A percentile compares a stretch with the other conserved stretches of the same genome.
Conservation (phyloP, 176 grass and related monocot species). For the Alloteropsis semialata region DNA sequence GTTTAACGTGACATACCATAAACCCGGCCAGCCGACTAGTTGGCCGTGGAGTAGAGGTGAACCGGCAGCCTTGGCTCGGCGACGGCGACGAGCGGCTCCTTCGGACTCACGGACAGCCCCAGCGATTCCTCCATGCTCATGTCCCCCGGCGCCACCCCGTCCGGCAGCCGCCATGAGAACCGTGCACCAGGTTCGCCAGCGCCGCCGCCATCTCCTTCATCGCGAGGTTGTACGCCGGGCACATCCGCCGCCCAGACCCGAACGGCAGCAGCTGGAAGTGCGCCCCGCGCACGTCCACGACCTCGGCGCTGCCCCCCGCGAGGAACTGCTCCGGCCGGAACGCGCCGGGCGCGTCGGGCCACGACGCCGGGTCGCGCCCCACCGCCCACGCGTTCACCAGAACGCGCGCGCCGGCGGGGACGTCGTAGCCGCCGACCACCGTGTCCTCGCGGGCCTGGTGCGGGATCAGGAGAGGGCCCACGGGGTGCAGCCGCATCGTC, state of each 20-base stretch:
- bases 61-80: slow-evolving; percentile 1
- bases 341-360: slow-evolving; percentile 43
- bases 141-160: slow-evolving; percentile 25
- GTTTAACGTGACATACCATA: no score
- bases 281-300: slow-evolving; percentile 38
- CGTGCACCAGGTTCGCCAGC: slow-evolving; percentile 50
- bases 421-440: slow-evolving; percentile 37
- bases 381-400: slow-evolving; percentile 50
- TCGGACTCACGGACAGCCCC: neutral
- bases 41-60: no score
- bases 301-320: neutral
- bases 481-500: slow-evolving; percentile 40
- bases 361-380: slow-evolving; percentile 43
- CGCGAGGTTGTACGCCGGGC: slow-evolving; percentile 45
- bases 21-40: no score
- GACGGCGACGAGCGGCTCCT: slow-evolving; percentile 32
- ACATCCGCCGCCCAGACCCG: slow-evolving; percentile 51
- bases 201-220: slow-evolving; percentile 40
- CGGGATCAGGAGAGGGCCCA: slow-evolving; percentile 41
- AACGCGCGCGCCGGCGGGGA: neutral
- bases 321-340: slow-evolving; percentile 52
- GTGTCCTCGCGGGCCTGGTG: slow-evolving; percentile 29
- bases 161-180: slow-evolving; percentile 43
- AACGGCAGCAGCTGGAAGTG: slow-evolving; percentile 60
- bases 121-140: slow-evolving; percentile 20